phyloP scores from a whole-genome alignment of 257 asterid species.

The Solanum tarapatanum region DNA sequence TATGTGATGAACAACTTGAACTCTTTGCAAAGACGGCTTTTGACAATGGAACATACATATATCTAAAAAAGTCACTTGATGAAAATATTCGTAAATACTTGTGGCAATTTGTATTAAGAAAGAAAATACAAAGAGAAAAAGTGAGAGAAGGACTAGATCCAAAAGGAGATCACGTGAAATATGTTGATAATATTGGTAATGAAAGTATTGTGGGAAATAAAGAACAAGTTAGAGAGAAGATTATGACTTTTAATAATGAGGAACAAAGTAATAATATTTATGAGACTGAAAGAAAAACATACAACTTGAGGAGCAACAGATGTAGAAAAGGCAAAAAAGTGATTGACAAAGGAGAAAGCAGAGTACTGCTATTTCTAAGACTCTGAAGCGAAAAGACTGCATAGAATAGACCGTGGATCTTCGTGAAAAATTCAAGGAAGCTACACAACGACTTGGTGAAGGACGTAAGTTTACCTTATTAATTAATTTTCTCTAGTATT shows the following conservation, averaged over 20 bases:
- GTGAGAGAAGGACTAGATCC: not conserved
- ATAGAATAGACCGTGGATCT: not conserved
- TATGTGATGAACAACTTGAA: not conserved
- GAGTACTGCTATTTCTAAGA: not conserved
- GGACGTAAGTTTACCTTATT: slow-evolving; percentile 4
- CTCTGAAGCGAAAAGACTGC: accelerated
- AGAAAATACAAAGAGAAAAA: not conserved
- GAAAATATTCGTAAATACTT: not conserved
- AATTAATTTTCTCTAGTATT: no score
- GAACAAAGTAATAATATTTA: not conserved
- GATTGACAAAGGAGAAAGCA: not conserved
- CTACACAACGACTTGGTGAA: slow-evolving; percentile 1
- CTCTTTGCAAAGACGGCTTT: not conserved
- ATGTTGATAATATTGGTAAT: no score
- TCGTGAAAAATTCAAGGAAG: no score
- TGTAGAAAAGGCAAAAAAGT: not conserved
- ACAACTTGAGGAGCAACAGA: not conserved
- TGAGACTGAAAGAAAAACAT: no score
- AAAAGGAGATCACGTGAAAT: not conserved
- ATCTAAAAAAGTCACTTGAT: no score
- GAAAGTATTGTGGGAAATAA: no score
- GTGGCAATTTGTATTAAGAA: not conserved
- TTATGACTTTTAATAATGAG: not conserved
- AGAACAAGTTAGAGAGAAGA: not conserved
- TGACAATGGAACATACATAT: not conserved